phyloP scores from a whole-genome alignment of 495 filamentous ascomycete species.

The Neurospora tetraspora region DNA sequence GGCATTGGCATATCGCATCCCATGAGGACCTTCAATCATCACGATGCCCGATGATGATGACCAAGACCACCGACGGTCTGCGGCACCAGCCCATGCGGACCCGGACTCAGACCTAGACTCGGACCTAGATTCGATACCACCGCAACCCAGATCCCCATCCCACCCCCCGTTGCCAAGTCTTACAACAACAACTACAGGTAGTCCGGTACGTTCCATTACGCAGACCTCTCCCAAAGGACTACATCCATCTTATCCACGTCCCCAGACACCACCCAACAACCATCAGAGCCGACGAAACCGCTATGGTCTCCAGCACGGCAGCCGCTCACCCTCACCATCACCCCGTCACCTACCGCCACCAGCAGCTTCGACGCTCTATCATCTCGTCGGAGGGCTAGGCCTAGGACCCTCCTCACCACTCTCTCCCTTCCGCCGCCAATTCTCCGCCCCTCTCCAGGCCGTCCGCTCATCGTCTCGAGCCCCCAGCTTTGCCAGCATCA shows the following conservation, averaged over 20 bases:
- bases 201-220: not conserved
- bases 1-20: not conserved
- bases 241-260: not conserved
- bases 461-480: not conserved
- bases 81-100: not conserved
- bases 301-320: not conserved
- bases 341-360: conserved; percentile 3
- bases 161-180: not conserved
- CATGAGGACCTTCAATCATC: not conserved
- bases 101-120: not conserved
- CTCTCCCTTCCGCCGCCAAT: conserved; percentile 21
- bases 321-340: not conserved
- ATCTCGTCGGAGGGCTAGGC: conserved; percentile 10
- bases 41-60: not conserved
- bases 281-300: not conserved
- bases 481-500: not conserved
- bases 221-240: not conserved
- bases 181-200: not conserved
- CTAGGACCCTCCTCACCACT: conserved; percentile 22
- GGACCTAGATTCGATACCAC: not conserved
- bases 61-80: not conserved
- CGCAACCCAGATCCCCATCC: not conserved
- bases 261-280: not conserved
- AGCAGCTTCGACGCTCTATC: conserved; percentile 22
- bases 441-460: conserved; percentile 5